Base-by-base conservation (phyloP, 2,329 filamentous ascomycete genomes). In the Pseudogymnoascus sp. region DNA sequence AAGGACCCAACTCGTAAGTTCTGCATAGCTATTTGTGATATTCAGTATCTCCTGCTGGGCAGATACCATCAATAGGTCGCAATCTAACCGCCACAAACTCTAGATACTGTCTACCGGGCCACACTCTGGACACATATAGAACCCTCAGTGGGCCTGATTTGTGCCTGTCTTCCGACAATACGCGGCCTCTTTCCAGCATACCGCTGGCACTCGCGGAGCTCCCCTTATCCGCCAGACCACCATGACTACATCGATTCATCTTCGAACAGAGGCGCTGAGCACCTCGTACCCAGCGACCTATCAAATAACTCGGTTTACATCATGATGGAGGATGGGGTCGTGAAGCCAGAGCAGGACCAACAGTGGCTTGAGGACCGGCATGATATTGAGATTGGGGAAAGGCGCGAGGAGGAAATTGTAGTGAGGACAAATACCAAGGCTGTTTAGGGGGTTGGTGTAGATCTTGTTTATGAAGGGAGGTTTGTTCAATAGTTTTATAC, bases 1-100 rank as follows among this genome's bases (percentile, higher is more conserved):
- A 64, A 60, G 4, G 68, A 70, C 44, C 44, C 69, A 29, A 67
- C 65, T 23, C 68, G 68, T 68, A 53, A 61, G 63, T 62, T 46
- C 38, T 15, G 21, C 6, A n/a, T 10, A 19, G 4, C 9, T 46
- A 9, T 46, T n/a, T 4, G 13, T 26, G 7, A 15, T 9, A 15
- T 46, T 2, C 13, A 44, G 19, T 26, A 11, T 46, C 31, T 56
- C 10, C n/a, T 4, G 11, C 5, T 7, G n/a, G 10, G 5, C 1
- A 13, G 9, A 33, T 33, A 21, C 50, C 7, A 29, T 56, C 26
- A 13, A 56, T 19, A 33, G 3, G 2, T 1, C 29, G 1, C n/a
- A 13, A 33, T n/a, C 29, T 56, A 33, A 56, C 50, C n/a, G 1
- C 9, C 9, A 56, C 13, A 56, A 56, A 31, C 26, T 19, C 26